These are phyloP conservation scores for Mycena chlorophos DNA, from an alignment of 768 basidiomycete species.

Conservation along the genomic window DNA sequence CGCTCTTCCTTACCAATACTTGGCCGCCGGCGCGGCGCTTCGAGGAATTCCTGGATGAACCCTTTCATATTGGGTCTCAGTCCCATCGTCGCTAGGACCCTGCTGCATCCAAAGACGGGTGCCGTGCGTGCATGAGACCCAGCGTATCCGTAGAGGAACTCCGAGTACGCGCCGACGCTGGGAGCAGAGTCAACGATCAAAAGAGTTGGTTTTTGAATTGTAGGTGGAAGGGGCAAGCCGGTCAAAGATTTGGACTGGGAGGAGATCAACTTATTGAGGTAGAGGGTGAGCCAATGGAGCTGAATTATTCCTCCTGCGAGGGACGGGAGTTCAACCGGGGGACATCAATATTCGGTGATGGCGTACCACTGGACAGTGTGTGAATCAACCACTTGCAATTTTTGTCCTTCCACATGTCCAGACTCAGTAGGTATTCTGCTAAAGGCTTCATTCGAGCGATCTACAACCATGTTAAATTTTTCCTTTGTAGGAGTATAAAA, in stretches of 20 bases:
- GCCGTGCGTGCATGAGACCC: neutral
- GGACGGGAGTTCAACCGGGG: neutral
- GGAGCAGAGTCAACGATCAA: neutral
- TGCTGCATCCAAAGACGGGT: neutral
- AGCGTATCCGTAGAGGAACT: neutral
- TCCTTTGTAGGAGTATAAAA: no score
- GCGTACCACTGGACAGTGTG: neutral
- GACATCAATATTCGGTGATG: neutral
- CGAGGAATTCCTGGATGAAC: neutral
- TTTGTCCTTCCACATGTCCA: neutral
- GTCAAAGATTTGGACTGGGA: neutral
- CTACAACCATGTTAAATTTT: neutral
- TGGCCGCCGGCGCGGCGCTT: neutral
- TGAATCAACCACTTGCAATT: neutral
- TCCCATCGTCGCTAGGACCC: neutral
- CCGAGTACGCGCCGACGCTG: neutral
- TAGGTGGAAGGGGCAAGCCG: constrained; percentile 35
- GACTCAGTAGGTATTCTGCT: neutral
- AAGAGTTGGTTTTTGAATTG: constrained; percentile 22
- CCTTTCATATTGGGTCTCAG: neutral
- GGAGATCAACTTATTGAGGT: neutral
- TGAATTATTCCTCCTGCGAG: neutral
- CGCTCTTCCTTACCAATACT: neutral
- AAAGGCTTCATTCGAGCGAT: neutral
- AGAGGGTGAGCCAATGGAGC: neutral